These are phyloP conservation scores for Diaporthe australafricana DNA, from an alignment of 2,329 filamentous ascomycete species.

Conservation along the genomic window DNA sequence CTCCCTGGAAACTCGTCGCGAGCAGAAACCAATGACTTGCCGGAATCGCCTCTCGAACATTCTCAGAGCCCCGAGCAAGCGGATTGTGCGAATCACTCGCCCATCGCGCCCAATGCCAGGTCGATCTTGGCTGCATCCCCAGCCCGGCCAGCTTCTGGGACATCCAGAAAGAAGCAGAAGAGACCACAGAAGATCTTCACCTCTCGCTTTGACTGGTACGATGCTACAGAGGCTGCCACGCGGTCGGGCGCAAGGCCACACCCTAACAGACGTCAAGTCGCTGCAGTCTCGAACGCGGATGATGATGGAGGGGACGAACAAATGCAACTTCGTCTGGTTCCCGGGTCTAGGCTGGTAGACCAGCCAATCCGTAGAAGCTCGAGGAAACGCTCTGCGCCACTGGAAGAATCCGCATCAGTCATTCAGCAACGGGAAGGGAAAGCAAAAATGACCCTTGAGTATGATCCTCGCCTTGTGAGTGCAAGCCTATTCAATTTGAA, in stretches of 20 bases:
- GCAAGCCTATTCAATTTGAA: not conserved
- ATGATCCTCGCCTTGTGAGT: slow-evolving; percentile 7
- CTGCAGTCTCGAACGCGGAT: not conserved
- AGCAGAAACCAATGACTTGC: not conserved
- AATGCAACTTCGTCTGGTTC: not conserved
- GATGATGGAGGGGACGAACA: not conserved
- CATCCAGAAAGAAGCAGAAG: not conserved
- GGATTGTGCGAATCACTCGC: not conserved
- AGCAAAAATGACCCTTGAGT: not conserved
- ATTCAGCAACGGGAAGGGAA: not conserved
- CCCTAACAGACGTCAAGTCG: not conserved
- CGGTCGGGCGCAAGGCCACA: no score
- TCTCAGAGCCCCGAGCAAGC: no score
- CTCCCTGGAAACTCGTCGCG: no score
- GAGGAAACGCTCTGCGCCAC: not conserved
- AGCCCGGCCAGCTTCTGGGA: not conserved
- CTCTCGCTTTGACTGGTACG: not conserved
- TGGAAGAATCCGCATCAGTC: no score
- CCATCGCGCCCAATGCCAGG: not conserved
- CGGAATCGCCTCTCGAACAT: not conserved
- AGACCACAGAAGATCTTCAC: not conserved
- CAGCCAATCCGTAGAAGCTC: not conserved
- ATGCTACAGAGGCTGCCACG: not conserved
- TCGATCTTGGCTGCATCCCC: not conserved
- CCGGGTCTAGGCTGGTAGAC: not conserved